A percentile compares a stretch with the other conserved stretches of the same genome.
Conservation (phyloP, 2,329 filamentous ascomycete species). For the Trichoderma pleuroti region DNA sequence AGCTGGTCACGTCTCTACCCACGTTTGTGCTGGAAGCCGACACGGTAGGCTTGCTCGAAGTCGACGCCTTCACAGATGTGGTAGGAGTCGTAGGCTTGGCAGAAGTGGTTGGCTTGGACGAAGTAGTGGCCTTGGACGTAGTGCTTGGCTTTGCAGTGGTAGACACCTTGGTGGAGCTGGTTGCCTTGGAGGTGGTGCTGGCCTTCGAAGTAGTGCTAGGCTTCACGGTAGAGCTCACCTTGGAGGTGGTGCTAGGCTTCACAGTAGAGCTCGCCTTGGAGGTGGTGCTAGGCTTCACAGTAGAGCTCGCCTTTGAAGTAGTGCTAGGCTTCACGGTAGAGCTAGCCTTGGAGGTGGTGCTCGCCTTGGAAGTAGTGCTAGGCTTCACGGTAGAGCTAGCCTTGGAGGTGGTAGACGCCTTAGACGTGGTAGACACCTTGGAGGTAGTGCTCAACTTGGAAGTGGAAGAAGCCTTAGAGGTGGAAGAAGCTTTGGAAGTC, state of each 20-base stretch:
- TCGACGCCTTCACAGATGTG: conserved; percentile 7
- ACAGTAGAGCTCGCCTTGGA: background rate
- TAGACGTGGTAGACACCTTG: background rate
- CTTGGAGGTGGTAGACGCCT: background rate
- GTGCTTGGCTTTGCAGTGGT: background rate
- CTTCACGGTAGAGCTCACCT: background rate
- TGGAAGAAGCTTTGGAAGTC: background rate
- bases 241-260: background rate
- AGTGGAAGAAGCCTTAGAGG: background rate
- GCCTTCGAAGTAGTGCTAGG: conserved; percentile 2
- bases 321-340: background rate
- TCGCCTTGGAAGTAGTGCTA: background rate
- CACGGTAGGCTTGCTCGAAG: background rate
- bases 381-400: background rate
- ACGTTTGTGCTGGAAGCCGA: background rate
- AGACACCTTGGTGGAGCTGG: conserved; percentile 1
- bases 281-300: background rate
- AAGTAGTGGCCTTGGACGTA: background rate
- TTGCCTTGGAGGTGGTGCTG: conserved; percentile 14
- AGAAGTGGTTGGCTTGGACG: background rate
- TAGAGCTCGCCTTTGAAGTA: background rate
- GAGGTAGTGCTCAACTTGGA: background rate
- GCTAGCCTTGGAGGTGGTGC: background rate
- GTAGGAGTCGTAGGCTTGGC: conserved; percentile 9
- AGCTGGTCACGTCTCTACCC: background rate